Conservation (phyloP, 768 basidiomycete species). For the Pisolithus orientalis region DNA sequence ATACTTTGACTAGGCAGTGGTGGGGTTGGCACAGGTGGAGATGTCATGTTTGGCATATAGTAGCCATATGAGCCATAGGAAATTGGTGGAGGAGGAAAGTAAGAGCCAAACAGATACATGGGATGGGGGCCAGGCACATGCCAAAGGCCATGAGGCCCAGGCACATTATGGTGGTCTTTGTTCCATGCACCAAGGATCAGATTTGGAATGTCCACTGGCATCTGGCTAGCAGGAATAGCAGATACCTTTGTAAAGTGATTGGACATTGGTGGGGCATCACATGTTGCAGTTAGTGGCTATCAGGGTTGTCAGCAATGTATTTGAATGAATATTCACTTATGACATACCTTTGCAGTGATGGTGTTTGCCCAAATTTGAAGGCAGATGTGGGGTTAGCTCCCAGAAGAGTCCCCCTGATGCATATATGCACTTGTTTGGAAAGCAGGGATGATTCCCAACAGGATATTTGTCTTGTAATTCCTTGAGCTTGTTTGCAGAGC, state of each 20-base stretch:
- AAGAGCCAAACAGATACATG: background rate
- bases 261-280: background rate
- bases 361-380: conserved; percentile 1
- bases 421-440: conserved; percentile 5
- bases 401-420: background rate
- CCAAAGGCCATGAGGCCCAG: background rate
- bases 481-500: background rate
- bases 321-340: background rate
- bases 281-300: background rate
- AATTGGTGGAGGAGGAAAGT: background rate
- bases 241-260: background rate
- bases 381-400: background rate
- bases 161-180: background rate
- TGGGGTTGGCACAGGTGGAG: background rate
- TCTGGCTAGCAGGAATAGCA: background rate
- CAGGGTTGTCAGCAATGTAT: background rate
- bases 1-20: background rate
- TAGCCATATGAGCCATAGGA: background rate
- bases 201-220: background rate
- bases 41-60: background rate
- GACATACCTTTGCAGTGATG: background rate
- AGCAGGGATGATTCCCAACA: background rate
- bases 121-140: background rate
- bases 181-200: background rate
- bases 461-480: too few species aligned